Evolutionary conservation across 169 alveolate species (phyloP), one percentile per base, ranked within the genome.

Genomic region (Eimeria sp.): DNA sequence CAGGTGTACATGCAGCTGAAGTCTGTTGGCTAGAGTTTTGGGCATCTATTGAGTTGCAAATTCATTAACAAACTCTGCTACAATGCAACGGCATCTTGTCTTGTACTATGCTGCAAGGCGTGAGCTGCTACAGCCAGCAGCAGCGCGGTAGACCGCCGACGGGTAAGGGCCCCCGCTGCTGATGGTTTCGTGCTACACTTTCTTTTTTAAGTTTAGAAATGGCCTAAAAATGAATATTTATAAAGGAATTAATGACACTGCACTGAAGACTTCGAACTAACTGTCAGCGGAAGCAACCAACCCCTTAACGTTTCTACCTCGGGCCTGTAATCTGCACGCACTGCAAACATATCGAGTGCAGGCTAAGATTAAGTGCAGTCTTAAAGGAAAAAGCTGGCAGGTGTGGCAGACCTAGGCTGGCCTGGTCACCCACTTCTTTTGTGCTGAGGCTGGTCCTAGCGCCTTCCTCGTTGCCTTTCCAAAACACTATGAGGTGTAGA

Each of bases 1-100:
- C 64, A 25, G 62, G 85, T 77, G 43, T 77, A 77, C 85, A 77
- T 77, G 85, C 85, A 77, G 37, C 62, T 43, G 8, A 25, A 49
- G 43, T 23, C 23, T 0, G 85, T 8, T 23, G 60, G 20, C 10
- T 20, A 25, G 23, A 10, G 43, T 23, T 77, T 27, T 1, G 60
- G 25, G 85, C 18, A 10, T 77, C 62, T 77, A 77, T 20, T 49
- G 62, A 77, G 85, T 64, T 71, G 52, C 78, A 33, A 71, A 71
- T 14, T n/a, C 52, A 13, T 33, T n/a, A 71, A 30, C 52, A 71
- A n/a, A 33, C 78, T 30, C 78, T 33, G 10, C 78, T 71, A 11
- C 25, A 71, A 11, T 13, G 78, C 78, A 71, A 11, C 52, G n/a
- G 52, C 49, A 30, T 33, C 78, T 4, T 71, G 78, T 71, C 49